These are phyloP conservation scores for Fusarium burgessii DNA, from an alignment of 2,329 filamentous ascomycete species.

Conservation along the genomic window DNA sequence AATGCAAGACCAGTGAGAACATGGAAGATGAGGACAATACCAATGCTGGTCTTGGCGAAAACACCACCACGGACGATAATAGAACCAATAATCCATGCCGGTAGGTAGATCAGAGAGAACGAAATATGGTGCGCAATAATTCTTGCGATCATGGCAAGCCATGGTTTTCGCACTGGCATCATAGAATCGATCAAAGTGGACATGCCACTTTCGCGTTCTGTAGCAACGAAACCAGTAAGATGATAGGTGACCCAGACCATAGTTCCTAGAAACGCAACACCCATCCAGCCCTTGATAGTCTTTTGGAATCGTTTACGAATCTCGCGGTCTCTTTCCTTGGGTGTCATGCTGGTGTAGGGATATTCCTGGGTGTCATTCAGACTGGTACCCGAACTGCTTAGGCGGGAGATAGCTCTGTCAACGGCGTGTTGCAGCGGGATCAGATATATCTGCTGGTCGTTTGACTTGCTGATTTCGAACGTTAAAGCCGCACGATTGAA, in stretches of 20 bases:
- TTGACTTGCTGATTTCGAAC: constrained; percentile 74
- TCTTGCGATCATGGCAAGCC: constrained; percentile 83
- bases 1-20: constrained; percentile 81
- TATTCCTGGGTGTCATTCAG: constrained; percentile 69
- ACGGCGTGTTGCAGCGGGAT: constrained; percentile 84
- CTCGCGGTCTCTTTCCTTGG: constrained; percentile 71
- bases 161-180: constrained; percentile 81
- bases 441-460: constrained; percentile 82
- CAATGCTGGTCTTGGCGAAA: constrained; percentile 72
- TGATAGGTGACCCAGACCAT: constrained; percentile 89
- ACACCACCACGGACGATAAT: constrained; percentile 72
- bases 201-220: constrained; percentile 88
- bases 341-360: constrained; percentile 79
- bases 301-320: constrained; percentile 78
- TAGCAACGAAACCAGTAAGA: constrained; percentile 85
- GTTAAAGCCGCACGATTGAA: constrained; percentile 67
- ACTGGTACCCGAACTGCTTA: constrained; percentile 59
- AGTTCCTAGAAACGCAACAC: constrained; percentile 81
- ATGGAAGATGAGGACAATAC: constrained; percentile 79
- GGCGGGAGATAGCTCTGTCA: constrained; percentile 75
- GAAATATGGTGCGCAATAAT: constrained; percentile 83
- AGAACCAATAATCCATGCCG: constrained; percentile 84
- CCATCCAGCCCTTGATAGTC: constrained; percentile 80
- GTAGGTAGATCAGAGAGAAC: constrained; percentile 83
- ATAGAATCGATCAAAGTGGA: constrained; percentile 90